Conservation (phyloP, 2,329 filamentous ascomycete genomes). For the Emergomyces orientalis region DNA sequence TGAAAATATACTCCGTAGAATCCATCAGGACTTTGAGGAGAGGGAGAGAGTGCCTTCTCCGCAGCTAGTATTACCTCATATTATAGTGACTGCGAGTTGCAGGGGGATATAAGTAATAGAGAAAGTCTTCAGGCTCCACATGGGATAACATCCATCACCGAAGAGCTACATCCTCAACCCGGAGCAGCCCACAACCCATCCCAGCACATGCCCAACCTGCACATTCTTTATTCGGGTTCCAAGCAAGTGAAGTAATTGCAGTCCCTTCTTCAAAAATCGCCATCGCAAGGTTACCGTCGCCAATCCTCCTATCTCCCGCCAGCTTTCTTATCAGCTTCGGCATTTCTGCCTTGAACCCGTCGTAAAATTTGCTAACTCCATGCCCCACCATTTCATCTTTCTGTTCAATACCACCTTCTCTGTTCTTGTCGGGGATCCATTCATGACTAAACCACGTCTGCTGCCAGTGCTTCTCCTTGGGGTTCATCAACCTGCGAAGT, state of each 20-base stretch:
- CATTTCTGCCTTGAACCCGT: slow-evolving; percentile 36
- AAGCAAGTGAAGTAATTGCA: slow-evolving; percentile 52
- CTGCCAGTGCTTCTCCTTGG: slow-evolving; percentile 44
- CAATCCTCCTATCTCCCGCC: slow-evolving; percentile 24
- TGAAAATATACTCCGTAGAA: background rate
- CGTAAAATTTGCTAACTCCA: slow-evolving; percentile 36
- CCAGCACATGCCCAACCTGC: slow-evolving; percentile 59
- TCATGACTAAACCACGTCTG: slow-evolving; percentile 52
- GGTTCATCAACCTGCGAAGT: slow-evolving; percentile 41
- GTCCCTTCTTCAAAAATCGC: slow-evolving; percentile 54
- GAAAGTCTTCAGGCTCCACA: background rate
- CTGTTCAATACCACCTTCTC: slow-evolving; percentile 8
- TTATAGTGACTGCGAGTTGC: background rate
- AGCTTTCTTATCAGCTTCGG: slow-evolving; percentile 26
- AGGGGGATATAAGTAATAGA: background rate
- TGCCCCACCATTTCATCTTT: slow-evolving; percentile 15
- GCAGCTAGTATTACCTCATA: background rate
- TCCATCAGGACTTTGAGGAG: background rate
- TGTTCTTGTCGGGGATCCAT: slow-evolving; percentile 35
- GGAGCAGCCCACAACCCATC: slow-evolving; percentile 57
- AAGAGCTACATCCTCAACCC: slow-evolving; percentile 56
- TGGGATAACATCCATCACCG: background rate
- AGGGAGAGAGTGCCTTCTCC: background rate
- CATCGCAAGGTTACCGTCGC: slow-evolving; percentile 28
- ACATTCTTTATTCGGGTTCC: slow-evolving; percentile 59